Base-by-base conservation (phyloP, 2,329 filamentous ascomycete species). In the Dryadomyces quercus-mongolicae region DNA sequence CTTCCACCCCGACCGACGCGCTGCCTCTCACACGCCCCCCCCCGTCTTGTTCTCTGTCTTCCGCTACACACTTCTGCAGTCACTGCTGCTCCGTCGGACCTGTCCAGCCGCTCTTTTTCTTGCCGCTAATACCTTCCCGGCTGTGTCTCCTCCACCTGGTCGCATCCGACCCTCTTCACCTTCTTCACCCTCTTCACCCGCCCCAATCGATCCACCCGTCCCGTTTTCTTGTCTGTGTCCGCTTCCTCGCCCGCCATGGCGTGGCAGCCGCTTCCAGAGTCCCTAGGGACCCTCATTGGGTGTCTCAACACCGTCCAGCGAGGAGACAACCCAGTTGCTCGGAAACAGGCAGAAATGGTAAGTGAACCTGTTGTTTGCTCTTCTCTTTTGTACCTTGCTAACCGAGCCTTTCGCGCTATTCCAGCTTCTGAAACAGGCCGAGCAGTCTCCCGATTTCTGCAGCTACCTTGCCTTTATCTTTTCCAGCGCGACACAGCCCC, bases 401-500 rank as follows among this genome's bases (percentile, higher is more conserved):
- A 15, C 18, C 34, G 21, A 21, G 25, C 10, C 43, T 40, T 40
- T 48, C 9, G 4, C 15, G 5, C 21, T 13, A 16, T n/a, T n/a
- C 52, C 46, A 97, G 93, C 94, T 97, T 88, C 87, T 98, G 63
- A 77, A 82, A 60, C 87, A 95, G 72, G 93, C 92, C 57, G 94
- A 88, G 67, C 73, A 77, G 52, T 93, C 88, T 12, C 91, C 91
- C 50, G 92, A 97, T 68, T 88, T 96, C 74, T 92, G 94, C 74
- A 97, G 97, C 72, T 98, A 98, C 70, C 83, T 98, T 47, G 87
- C 88, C 62, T 96, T 87, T 70, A 80, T 98, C 58, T 88, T 95
- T 70, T 88, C 87, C 57, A 89, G 80, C 62, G 68, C 81, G 55
- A 76, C 82, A 59, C 73, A 76, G 51, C 81, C 86, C 49, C 70